Base-by-base conservation (phyloP, 2,329 filamentous ascomycete species). In the Aspergillus carbonarius region DNA sequence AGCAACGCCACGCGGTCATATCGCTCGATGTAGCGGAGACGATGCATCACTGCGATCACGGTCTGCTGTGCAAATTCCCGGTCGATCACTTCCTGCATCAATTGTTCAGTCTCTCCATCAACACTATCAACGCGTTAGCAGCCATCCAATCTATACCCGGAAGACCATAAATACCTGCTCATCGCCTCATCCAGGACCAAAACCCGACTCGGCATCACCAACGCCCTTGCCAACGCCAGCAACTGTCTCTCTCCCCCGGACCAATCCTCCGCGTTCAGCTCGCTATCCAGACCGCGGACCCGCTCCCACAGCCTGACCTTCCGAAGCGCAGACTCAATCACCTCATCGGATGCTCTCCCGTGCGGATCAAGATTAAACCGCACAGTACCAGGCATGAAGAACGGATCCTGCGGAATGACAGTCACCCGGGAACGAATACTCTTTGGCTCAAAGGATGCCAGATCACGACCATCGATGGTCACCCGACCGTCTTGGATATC, bases 231-330 rank as follows among this genome's bases (percentile, higher is more conserved):
- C 3, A 91, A 83, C 65, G 87, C 89, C 25, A 91, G 81, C 0
- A 91, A 85, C 72, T 91, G 89, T 4, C 88, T 82, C 72, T 91
- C 88, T 17, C 88, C 88, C 70, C 90, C 86, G 0, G 87, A 90
- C 37, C 91, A 80, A n/a, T 74, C 70, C 1, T 79, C 76, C 0
- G 74, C 65, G 4, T 70, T 70, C 61, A 85, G 13, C 3, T 44
- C 35, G 44, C 51, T 54, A 48, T 70, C 66, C 12, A 74, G 59
- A 1, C 64, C 66, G 44, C 63, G 58, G 27, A 70, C 60, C 20
- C 65, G 60, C 23, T 63, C 46, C 65, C 66, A 71, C n/a, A 70
- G 52, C 5, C 69, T 62, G 10, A 69, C 61, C 12, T 60, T 37
- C 15, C 15, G 34, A 15, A 37, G 34, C 9, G 34, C 34, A 15